Conservation (phyloP, 345 rosid species). For the Pelargonium nanum region DNA sequence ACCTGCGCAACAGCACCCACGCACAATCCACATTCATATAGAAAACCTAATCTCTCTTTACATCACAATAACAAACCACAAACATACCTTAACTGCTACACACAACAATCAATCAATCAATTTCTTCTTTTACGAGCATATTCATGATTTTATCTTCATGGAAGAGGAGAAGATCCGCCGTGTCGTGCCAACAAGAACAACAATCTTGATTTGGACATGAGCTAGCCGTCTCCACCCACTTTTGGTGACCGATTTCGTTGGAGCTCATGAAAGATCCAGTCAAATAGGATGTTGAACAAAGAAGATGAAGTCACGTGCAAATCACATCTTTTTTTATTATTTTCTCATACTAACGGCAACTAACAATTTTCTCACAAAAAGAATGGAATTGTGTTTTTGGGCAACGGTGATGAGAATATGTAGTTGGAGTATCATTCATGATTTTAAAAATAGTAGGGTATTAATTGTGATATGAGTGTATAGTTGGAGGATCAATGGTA, state of each 20-base stretch:
- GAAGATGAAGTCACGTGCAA: too few species aligned
- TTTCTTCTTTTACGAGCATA: background rate
- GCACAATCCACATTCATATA: background rate
- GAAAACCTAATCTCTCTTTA: background rate
- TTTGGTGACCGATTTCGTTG: constrained; percentile 33
- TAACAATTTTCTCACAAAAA: too few species aligned
- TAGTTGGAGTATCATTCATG: too few species aligned
- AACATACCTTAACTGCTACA: background rate
- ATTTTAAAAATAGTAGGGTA: too few species aligned
- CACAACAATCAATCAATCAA: too few species aligned
- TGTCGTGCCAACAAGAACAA: background rate
- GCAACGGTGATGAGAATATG: too few species aligned
- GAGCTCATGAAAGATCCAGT: constrained; percentile 36
- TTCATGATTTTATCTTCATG: constrained; percentile 5
- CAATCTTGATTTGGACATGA: constrained; percentile 5
- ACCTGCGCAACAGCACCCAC: background rate
- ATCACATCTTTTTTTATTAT: too few species aligned
- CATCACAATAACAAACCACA: background rate
- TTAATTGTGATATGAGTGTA: too few species aligned
- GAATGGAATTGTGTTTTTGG: too few species aligned
- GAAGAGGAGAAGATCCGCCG: constrained; percentile 1
- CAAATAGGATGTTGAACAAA: too few species aligned
- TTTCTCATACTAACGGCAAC: too few species aligned
- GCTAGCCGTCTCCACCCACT: constrained; percentile 20
- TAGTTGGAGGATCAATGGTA: too few species aligned